Base-by-base conservation (phyloP, 2,329 filamentous ascomycete species). In the Beauveria australis region DNA sequence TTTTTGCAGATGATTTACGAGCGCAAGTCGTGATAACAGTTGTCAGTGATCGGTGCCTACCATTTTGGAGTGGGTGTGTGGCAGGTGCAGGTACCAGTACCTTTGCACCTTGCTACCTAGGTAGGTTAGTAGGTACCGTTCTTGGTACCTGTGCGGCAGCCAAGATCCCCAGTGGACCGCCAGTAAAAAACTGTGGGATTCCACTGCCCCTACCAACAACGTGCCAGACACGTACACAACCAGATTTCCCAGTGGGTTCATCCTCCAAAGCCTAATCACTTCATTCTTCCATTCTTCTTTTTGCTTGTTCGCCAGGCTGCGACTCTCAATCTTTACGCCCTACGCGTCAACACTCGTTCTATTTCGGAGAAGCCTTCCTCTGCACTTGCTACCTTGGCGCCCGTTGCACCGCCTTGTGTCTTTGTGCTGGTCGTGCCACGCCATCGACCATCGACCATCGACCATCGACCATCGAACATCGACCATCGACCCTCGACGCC, bases 301-400 rank as follows among this genome's bases (percentile, higher is more conserved):
- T 53, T 40, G 37, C 37, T 59, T 53, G 47, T 37, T 53, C 57
- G 57, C 57, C 57, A 33, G 57, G 57, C 40, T 53, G 57, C 57
- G 57, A 59, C 48, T 33, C 28, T 49, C 41, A 49, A 52, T 63
- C 33, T 49, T 63, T 53, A 64, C 67, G 65, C 60, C 66, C 37
- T 33, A 46, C 28, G 48, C 41, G 40, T 37, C 46, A 28, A 46
- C 57, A 59, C 57, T 59, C 48, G 57, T 53, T 59, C 40, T 51
- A 51, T 52, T 33, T 30, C 14, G 5, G n/a, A 47, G 16, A 64
- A 62, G 69, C 3, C 2, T 43, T 28, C 10, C 37, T 37, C 24
- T 59, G 47, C 40, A 14, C 46, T 53, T 33, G 47, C 37, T 53
- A 16, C 47, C 24, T 52, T 59, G 44, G 48, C 56, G 54, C 37